Evolutionary conservation across 441 rosid genomes (phyloP).

Genomic region (Jatropha multifida): DNA sequence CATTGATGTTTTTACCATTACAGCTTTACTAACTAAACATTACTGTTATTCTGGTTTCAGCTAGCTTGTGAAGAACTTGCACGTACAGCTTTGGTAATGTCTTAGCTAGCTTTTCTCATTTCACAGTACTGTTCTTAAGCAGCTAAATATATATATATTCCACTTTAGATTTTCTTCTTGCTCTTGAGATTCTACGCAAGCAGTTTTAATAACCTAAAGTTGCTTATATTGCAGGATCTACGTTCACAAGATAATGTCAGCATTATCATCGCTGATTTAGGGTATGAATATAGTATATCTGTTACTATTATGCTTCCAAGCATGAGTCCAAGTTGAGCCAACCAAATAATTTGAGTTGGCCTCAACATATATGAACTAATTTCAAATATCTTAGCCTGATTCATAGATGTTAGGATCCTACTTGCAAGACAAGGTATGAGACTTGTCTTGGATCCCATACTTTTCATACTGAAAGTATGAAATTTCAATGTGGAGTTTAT

Average conservation of each 20-base stretch:
- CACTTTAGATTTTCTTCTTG: too few species aligned
- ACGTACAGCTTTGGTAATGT: slow-evolving; percentile 67
- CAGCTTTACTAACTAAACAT: slow-evolving; percentile 2
- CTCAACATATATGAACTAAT: not conserved
- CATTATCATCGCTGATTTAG: slow-evolving; percentile 82
- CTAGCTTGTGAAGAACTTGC: slow-evolving; percentile 87
- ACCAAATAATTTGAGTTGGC: not conserved
- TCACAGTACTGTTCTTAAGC: not conserved
- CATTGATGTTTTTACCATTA: not conserved
- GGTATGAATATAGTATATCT: slow-evolving; percentile 47
- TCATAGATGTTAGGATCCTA: too few species aligned
- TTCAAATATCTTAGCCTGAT: not conserved
- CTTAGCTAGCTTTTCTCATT: slow-evolving; percentile 12
- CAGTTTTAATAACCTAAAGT: slow-evolving; percentile 16
- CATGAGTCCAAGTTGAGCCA: not conserved
- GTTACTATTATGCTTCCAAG: not conserved
- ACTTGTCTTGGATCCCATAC: too few species aligned
- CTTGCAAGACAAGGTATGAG: too few species aligned
- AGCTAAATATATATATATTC: not conserved
- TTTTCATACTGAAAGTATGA: too few species aligned
- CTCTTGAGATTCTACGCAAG: not conserved
- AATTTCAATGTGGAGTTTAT: too few species aligned
- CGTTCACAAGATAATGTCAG: slow-evolving; percentile 83
- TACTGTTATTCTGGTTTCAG: slow-evolving; percentile 43
- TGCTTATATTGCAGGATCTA: slow-evolving; percentile 55